These are phyloP conservation scores for Wickerhamiella sorbophila DNA, from an alignment of 805 yeast genomes.

Conservation along the genomic window DNA sequence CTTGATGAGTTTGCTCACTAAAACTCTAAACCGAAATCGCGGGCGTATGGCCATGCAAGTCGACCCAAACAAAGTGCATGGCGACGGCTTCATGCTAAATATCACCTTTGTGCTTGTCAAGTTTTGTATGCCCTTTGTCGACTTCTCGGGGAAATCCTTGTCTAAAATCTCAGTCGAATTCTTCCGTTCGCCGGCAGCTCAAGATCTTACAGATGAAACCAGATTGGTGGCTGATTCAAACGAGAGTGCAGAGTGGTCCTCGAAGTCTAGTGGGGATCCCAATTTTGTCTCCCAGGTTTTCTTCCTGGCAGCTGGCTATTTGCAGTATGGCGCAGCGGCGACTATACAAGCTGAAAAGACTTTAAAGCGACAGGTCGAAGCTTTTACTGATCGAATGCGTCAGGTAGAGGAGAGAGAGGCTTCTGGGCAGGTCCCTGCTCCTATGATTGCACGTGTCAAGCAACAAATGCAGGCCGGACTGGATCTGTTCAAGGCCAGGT, in stretches of 20 bases:
- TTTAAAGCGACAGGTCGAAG: slow-evolving; percentile 33
- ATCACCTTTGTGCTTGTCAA: slow-evolving; percentile 50
- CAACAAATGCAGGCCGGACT: not conserved
- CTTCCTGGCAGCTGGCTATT: slow-evolving; percentile 58
- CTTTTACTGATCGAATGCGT: slow-evolving; percentile 20
- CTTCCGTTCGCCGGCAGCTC: slow-evolving; percentile 37
- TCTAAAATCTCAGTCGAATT: slow-evolving; percentile 66
- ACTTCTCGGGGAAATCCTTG: slow-evolving; percentile 42
- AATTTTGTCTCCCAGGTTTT: slow-evolving; percentile 91
- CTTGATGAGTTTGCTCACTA: slow-evolving; percentile 54
- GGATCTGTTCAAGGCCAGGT: not conserved
- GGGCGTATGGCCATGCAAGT: slow-evolving; percentile 72
- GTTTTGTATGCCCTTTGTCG: slow-evolving; percentile 75
- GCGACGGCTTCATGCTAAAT: slow-evolving; percentile 75
- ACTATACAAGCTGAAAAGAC: slow-evolving; percentile 43
- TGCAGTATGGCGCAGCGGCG: slow-evolving; percentile 87
- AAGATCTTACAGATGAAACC: slow-evolving; percentile 69
- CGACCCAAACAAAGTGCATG: slow-evolving; percentile 46
- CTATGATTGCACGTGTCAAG: not conserved
- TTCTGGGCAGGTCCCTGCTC: not conserved
- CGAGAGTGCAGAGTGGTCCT: slow-evolving; percentile 33
- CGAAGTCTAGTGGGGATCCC: slow-evolving; percentile 30
- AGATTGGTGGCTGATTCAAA: slow-evolving; percentile 61
- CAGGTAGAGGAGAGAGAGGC: not conserved
- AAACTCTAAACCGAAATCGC: slow-evolving; percentile 68